Conservation (phyloP, 768 basidiomycete genomes). For the Mrakia hoshinonis region DNA sequence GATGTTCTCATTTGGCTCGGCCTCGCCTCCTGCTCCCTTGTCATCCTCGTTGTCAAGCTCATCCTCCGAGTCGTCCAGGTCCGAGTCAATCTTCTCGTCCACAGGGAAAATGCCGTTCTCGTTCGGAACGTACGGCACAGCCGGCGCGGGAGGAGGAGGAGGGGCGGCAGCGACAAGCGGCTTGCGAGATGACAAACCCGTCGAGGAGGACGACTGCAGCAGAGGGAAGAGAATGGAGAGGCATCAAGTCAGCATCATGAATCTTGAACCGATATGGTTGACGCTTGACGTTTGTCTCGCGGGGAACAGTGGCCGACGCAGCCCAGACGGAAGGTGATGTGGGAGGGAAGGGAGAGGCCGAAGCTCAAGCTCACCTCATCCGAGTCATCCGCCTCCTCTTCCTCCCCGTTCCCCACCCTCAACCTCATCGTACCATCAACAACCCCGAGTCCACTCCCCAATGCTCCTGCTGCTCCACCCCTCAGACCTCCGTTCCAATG, state of each 20-base stretch:
- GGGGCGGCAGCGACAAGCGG: not conserved
- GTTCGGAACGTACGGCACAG: constrained; percentile 32
- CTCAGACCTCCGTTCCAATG: constrained; percentile 22
- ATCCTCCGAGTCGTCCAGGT: constrained; percentile 76
- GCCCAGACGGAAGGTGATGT: not conserved
- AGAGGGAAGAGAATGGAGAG: not conserved
- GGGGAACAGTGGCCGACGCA: no score
- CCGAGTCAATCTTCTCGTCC: constrained; percentile 84
- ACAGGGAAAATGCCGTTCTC: constrained; percentile 41
- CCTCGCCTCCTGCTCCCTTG: constrained; percentile 60
- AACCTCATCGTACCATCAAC: constrained; percentile 17
- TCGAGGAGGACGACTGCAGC: not conserved
- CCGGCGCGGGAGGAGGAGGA: constrained; percentile 13
- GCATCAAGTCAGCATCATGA: not conserved
- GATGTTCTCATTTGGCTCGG: constrained; percentile 70
- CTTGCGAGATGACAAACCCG: not conserved
- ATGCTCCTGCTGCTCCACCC: no score
- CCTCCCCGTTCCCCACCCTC: constrained; percentile 16
- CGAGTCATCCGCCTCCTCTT: constrained; percentile 21
- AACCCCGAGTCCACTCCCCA: not conserved
- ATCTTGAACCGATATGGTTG: no score
- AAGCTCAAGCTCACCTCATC: constrained; percentile 4
- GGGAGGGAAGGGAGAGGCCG: no score
- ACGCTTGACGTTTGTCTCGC: no score
- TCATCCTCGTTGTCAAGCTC: constrained; percentile 53